Conservation (phyloP, 352 stramenopile species). For the Hyaloperonospora brassicae region DNA sequence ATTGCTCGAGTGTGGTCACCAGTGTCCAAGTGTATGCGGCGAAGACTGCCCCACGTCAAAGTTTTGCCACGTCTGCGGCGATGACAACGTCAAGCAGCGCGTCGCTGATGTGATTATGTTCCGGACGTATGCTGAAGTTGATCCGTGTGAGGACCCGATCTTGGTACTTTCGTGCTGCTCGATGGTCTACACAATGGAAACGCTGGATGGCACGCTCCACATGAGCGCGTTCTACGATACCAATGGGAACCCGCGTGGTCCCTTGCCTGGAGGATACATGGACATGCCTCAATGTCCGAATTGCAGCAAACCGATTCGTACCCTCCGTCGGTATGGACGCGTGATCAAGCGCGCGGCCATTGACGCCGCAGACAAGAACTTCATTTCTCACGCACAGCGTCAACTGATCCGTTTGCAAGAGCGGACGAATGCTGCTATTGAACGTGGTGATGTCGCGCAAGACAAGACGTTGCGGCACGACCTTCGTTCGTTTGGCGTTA, state of each 20-base stretch:
- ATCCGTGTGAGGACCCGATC: slow-evolving; percentile 57
- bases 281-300: slow-evolving; percentile 36
- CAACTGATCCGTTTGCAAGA: slow-evolving; percentile 19
- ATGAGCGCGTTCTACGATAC: slow-evolving; percentile 28
- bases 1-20: slow-evolving; percentile 53
- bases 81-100: slow-evolving; percentile 24
- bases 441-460: slow-evolving; percentile 9
- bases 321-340: slow-evolving; percentile 35
- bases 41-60: slow-evolving; percentile 48
- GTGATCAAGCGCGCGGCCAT: slow-evolving; percentile 36
- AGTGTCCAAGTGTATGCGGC: slow-evolving; percentile 67
- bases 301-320: slow-evolving; percentile 35
- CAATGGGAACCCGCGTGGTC: slow-evolving; percentile 16
- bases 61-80: slow-evolving; percentile 54
- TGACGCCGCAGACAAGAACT: slow-evolving; percentile 40
- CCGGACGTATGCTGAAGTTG: slow-evolving; percentile 44
- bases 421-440: slow-evolving; percentile 13
- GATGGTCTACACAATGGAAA: slow-evolving; percentile 54
- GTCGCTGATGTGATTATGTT: slow-evolving; percentile 65
- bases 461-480: slow-evolving; percentile 19
- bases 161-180: slow-evolving; percentile 62
- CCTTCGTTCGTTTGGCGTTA: slow-evolving; percentile 15
- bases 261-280: slow-evolving; percentile 22
- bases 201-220: slow-evolving; percentile 58
- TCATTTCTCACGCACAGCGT: slow-evolving; percentile 28